These are phyloP conservation scores for Haematococcus lacustris DNA, from an alignment of 139 green algal species.

Conservation along the genomic window DNA sequence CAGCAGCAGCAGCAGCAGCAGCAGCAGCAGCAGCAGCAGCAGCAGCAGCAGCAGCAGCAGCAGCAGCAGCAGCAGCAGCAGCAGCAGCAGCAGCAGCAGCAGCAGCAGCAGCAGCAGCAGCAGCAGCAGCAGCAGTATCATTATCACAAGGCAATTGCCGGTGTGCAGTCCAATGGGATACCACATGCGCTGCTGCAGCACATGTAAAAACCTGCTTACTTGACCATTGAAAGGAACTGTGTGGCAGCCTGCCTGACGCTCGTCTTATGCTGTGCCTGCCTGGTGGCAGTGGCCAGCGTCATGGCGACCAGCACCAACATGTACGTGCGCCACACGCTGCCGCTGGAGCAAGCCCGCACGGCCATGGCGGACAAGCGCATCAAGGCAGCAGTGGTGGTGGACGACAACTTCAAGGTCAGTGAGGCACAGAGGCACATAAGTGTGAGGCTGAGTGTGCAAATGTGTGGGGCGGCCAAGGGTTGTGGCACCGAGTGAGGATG, in stretches of 20 bases:
- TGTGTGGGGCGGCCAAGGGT: too few relatives aligned
- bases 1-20: neutral
- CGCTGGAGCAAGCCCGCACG: constrained; percentile 39
- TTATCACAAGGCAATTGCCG: too few relatives aligned
- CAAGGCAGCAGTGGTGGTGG: constrained; percentile 42
- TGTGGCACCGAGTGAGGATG: too few relatives aligned
- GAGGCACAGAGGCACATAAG: neutral
- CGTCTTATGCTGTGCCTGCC: neutral
- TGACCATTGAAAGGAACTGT: neutral
- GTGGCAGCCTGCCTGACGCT: neutral
- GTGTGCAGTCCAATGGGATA: too few relatives aligned
- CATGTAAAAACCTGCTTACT: neutral
- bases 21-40: neutral
- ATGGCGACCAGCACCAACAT: constrained; percentile 35
- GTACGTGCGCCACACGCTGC: constrained; percentile 49
- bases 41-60: neutral
- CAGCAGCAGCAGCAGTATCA: too few relatives aligned
- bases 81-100: neutral
- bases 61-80: neutral
- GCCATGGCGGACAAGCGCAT: constrained; percentile 28
- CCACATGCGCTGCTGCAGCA: too few relatives aligned
- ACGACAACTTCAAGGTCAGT: constrained; percentile 40
- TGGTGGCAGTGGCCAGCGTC: constrained; percentile 32
- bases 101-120: too few relatives aligned
- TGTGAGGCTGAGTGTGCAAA: too few relatives aligned